Conservation (phyloP, 208 protist species). For the Trypanosoma mega region DNA sequence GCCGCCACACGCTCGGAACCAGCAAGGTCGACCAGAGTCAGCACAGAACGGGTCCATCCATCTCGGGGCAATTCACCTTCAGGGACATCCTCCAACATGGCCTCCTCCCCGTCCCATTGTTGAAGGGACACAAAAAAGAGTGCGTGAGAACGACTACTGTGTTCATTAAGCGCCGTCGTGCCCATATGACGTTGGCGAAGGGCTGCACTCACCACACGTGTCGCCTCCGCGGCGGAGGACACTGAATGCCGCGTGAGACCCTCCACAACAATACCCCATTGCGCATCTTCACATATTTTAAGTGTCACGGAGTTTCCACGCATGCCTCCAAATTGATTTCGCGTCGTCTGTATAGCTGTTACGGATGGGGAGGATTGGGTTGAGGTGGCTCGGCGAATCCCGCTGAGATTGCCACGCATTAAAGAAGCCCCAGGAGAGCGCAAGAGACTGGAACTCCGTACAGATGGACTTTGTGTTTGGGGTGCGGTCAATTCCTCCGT, state of each 20-base stretch:
- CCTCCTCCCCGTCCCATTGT: conserved; percentile 18
- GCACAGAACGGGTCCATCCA: conserved; percentile 32
- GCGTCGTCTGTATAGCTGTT: no score
- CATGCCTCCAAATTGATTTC: no score
- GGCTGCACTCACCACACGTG: conserved; percentile 33
- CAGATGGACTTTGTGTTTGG: no score
- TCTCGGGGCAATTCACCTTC: not conserved
- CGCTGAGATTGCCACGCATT: no score
- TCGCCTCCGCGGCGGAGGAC: conserved; percentile 31
- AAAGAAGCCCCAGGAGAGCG: no score
- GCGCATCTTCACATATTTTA: conserved; percentile 9
- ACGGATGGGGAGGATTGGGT: no score
- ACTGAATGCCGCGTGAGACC: conserved; percentile 47
- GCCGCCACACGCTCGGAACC: conserved; percentile 87
- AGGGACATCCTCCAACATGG: not conserved
- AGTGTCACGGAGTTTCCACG: not conserved
- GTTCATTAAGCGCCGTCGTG: conserved; percentile 76
- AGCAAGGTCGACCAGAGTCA: conserved; percentile 92
- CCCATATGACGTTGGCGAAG: conserved; percentile 50
- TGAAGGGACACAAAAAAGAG: conserved; percentile 72
- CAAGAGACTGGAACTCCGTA: no score
- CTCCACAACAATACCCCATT: conserved; percentile 39
- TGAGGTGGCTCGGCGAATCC: no score
- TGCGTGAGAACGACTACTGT: conserved; percentile 84
- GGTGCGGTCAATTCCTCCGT: no score